phyloP scores from a whole-genome alignment of 2,329 filamentous ascomycete species.

The Macrophomina phaseolina region DNA sequence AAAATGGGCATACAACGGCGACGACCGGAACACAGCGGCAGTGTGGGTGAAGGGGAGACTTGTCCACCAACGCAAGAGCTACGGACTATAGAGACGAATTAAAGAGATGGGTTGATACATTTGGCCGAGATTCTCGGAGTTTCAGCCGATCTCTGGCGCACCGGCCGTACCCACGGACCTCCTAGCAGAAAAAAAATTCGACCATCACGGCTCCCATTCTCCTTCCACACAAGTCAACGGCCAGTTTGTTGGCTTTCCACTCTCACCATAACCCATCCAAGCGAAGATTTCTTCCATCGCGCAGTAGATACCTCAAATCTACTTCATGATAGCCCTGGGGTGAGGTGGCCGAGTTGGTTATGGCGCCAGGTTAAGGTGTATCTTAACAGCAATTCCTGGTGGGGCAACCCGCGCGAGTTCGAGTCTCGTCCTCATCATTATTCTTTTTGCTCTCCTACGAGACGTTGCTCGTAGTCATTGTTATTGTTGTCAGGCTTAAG shows the following conservation, averaged over 20 bases:
- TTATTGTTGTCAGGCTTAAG: background rate
- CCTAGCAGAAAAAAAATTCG: background rate
- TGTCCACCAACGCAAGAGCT: conserved; percentile 23
- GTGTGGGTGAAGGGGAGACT: conserved; percentile 85
- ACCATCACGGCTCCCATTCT: background rate
- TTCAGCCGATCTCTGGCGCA: background rate
- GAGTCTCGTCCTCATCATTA: conserved; percentile 26
- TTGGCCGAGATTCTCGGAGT: background rate
- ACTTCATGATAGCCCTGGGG: background rate
- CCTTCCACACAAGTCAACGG: background rate
- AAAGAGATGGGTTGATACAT: background rate
- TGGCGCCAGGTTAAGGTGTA: conserved; percentile 27
- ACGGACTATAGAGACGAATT: background rate
- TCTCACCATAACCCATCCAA: background rate
- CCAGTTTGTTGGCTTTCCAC: background rate
- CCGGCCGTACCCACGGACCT: conserved; percentile 18
- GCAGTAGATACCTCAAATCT: background rate
- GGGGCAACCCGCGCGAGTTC: conserved; percentile 27
- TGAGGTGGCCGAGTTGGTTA: conserved; percentile 28
- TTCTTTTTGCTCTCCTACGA: background rate
- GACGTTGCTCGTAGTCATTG: background rate
- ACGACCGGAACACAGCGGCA: conserved; percentile 85
- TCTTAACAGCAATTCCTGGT: conserved; percentile 22
- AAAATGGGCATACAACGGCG: conserved; percentile 94
- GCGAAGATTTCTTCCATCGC: background rate